phyloP scores from a whole-genome alignment of 768 basidiomycete species.

The Stropharia rugosoannulata region DNA sequence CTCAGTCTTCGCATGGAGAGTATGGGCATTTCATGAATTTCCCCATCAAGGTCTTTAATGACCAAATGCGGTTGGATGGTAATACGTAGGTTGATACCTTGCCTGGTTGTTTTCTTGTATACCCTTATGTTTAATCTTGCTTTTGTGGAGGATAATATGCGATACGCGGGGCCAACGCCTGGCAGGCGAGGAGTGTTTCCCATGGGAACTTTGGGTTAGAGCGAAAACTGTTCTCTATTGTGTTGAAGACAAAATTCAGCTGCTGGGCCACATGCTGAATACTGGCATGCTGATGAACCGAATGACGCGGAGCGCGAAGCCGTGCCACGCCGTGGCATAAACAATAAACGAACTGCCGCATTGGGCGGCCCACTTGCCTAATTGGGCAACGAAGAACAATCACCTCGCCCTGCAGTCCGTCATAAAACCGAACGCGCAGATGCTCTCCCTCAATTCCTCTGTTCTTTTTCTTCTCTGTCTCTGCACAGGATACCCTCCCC shows the following conservation, averaged over 20 bases:
- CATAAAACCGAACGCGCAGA: not conserved
- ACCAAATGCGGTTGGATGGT: no score
- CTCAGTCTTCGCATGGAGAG: slow-evolving; percentile 48
- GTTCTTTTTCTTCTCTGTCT: slow-evolving; percentile 1
- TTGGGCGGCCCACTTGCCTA: not conserved
- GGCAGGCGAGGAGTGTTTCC: no score
- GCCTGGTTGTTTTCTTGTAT: no score
- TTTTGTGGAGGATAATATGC: no score
- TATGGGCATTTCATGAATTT: slow-evolving; percentile 26
- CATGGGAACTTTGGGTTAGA: no score
- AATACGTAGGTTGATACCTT: no score
- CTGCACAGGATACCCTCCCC: slow-evolving; percentile 2
- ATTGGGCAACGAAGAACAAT: slow-evolving; percentile 1
- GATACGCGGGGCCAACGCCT: no score
- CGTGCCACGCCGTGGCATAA: not conserved
- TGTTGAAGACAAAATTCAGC: no score
- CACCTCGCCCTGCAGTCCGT: not conserved
- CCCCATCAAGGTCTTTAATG: no score
- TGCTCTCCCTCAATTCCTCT: not conserved
- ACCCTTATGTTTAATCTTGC: no score
- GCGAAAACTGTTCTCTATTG: no score
- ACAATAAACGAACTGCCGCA: not conserved
- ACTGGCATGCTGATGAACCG: not conserved
- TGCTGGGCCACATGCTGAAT: not conserved
- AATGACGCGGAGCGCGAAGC: not conserved